Percentiles rank a stretch among this genome's conserved stretches.
phyloP scores from a whole-genome alignment of 768 basidiomycete species.

The Cystofilobasidium macerans region DNA sequence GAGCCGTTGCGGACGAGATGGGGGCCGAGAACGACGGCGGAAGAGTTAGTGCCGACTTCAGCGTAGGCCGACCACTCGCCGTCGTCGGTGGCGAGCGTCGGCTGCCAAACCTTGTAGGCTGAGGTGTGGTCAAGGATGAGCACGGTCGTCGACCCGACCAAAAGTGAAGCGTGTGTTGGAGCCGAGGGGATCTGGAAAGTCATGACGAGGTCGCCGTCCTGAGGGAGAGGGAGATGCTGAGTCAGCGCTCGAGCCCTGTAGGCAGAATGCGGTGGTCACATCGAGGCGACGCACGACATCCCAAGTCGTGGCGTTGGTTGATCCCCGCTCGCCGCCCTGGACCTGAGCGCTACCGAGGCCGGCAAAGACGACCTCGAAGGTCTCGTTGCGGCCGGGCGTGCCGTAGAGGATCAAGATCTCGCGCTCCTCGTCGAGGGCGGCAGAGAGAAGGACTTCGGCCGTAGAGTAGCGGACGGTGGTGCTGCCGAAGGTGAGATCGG shows the following conservation, averaged over 20 bases:
- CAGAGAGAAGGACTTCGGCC: not conserved
- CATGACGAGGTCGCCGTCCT: constrained; percentile 5
- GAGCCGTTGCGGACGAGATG: constrained; percentile 53
- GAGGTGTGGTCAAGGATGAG: not conserved
- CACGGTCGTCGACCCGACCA: not conserved
- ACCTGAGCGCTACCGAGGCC: not conserved
- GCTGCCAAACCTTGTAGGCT: not conserved
- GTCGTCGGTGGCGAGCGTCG: not conserved
- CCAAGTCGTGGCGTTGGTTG: not conserved
- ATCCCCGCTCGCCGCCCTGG: not conserved
- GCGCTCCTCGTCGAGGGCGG: not conserved
- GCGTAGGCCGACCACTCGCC: not conserved
- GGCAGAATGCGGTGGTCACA: not conserved
- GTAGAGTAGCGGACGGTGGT: constrained; percentile 3
- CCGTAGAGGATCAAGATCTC: constrained; percentile 7
- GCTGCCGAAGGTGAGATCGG: not conserved
- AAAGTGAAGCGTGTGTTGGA: not conserved
- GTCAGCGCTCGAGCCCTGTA: not conserved
- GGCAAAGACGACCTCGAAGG: constrained; percentile 1
- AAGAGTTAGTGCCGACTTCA: constrained; percentile 52
- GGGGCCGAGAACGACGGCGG: constrained; percentile 52
- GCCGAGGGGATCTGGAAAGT: not conserved
- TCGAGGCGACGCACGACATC: not conserved
- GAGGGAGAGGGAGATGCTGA: not conserved
- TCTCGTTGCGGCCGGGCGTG: not conserved